phyloP scores from a whole-genome alignment of 257 asterid species.

The Solanum arcanum region DNA sequence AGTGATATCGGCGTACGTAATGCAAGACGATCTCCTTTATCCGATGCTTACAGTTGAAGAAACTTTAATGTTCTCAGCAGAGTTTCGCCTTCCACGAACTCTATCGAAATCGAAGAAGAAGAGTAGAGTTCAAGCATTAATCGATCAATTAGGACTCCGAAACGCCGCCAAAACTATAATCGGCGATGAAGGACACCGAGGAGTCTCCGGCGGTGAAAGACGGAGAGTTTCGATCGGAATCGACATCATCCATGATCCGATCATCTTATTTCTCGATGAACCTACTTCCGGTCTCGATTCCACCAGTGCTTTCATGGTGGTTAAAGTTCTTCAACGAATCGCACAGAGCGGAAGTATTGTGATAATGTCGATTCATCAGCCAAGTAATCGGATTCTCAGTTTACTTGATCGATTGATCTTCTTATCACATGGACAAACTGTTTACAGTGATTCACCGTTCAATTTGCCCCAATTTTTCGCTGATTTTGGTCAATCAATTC shows the following conservation, averaged over 20 bases:
- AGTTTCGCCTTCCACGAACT: background rate
- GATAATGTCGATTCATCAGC: slow-evolving; percentile 39
- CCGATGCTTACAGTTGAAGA: background rate
- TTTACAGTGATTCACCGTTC: slow-evolving; percentile 22
- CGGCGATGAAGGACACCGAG: slow-evolving; percentile 28
- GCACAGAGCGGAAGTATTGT: slow-evolving; percentile 41
- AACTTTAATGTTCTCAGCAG: background rate
- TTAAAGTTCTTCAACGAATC: slow-evolving; percentile 26
- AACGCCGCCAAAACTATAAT: slow-evolving; percentile 11
- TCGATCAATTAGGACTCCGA: slow-evolving; percentile 15
- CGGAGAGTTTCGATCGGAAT: slow-evolving; percentile 37
- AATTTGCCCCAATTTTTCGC: slow-evolving; percentile 11
- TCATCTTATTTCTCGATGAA: slow-evolving; percentile 32
- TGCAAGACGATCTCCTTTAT: background rate
- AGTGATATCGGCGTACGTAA: slow-evolving; percentile 35
- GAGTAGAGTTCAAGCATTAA: slow-evolving; percentile 8
- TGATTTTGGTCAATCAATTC: slow-evolving; percentile 30
- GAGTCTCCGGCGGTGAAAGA: slow-evolving; percentile 35
- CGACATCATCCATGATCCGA: slow-evolving; percentile 35
- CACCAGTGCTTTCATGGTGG: slow-evolving; percentile 36
- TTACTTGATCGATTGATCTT: slow-evolving; percentile 21
- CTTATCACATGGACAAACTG: slow-evolving; percentile 28
- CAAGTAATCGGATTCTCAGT: slow-evolving; percentile 29
- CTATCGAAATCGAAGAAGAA: slow-evolving; percentile 13
- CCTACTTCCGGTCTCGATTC: slow-evolving; percentile 44